phyloP scores from a whole-genome alignment of 257 asterid species.

The Solanum virginianum region DNA sequence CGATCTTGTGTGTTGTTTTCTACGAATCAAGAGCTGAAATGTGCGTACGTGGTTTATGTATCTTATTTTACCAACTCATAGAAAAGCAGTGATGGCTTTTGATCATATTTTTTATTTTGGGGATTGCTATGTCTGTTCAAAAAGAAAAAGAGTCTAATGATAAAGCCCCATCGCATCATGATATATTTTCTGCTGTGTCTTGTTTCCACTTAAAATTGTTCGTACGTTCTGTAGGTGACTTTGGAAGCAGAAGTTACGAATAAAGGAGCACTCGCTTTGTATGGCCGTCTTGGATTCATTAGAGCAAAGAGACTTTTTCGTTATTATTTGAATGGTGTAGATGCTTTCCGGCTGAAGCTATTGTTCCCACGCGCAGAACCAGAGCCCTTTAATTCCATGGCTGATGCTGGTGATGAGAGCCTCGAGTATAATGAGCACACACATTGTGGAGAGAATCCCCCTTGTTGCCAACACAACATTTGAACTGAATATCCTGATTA shows the following conservation, averaged over 20 bases:
- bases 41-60: background rate
- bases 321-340: slow-evolving; percentile 90
- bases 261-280: slow-evolving; percentile 86
- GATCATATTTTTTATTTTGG: background rate
- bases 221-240: slow-evolving; percentile 37
- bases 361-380: slow-evolving; percentile 56
- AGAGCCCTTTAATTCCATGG: slow-evolving; percentile 14
- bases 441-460: slow-evolving; percentile 4
- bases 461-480: background rate
- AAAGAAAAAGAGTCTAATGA: background rate
- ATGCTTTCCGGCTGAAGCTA: slow-evolving; percentile 87
- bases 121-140: background rate
- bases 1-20: background rate
- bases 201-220: background rate
- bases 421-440: slow-evolving; percentile 5
- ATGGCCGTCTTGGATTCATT: slow-evolving; percentile 86
- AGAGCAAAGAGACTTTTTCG: slow-evolving; percentile 91
- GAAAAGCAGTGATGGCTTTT: background rate
- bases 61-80: background rate
- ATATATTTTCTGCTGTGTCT: no score
- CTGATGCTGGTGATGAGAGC: slow-evolving; percentile 13
- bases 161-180: background rate
- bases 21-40: background rate
- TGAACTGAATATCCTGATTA: background rate
- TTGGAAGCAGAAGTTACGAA: slow-evolving; percentile 95